Conservation (phyloP, 2,329 filamentous ascomycete genomes). For the Ophiocordyceps camponoti-floridani region DNA sequence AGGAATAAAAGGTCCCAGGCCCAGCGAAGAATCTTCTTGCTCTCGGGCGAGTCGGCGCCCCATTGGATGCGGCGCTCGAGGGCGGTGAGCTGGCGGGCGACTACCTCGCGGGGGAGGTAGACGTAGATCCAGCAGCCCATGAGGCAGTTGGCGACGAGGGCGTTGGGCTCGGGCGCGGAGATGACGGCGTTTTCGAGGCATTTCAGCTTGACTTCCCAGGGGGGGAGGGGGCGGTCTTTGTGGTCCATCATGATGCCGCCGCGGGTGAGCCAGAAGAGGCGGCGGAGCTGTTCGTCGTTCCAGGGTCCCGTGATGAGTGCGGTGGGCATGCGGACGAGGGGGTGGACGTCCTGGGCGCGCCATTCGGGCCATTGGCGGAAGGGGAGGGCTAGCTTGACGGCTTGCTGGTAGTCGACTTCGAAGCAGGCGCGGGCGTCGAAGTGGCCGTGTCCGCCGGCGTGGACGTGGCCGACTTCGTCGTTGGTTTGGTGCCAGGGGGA, state of each 20-base stretch:
- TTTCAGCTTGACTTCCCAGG: constrained; percentile 23
- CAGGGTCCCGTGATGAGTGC: constrained; percentile 22
- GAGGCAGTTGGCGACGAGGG: constrained; percentile 14
- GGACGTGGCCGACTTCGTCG: constrained; percentile 4
- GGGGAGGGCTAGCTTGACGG: constrained; percentile 8
- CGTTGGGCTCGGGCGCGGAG: constrained; percentile 10
- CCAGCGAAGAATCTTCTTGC: constrained; percentile 8
- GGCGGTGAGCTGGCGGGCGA: constrained; percentile 8
- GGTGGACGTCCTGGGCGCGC: constrained; percentile 19
- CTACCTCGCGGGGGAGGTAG: constrained; percentile 12
- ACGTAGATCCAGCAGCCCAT: constrained; percentile 10
- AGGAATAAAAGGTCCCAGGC: too few relatives aligned
- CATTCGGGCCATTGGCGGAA: constrained; percentile 5
- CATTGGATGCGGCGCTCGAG: constrained; percentile 13
- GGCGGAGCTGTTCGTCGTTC: constrained; percentile 18
- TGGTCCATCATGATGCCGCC: constrained; percentile 16
- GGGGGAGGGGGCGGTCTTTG: constrained; percentile 7
- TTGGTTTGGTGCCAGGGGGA: constrained; percentile 5
- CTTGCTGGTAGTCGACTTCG: constrained; percentile 16
- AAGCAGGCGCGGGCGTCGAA: constrained; percentile 18
- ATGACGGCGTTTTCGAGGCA: constrained; percentile 18
- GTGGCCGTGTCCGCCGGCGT: constrained; percentile 8
- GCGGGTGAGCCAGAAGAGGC: constrained; percentile 27
- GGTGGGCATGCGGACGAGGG: constrained; percentile 18
- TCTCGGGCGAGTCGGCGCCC: constrained; percentile 10